A percentile compares a stretch with the other conserved stretches of the same genome.
phyloP scores from a whole-genome alignment of 129 eudicot species.

The Saussurea involucrata region DNA sequence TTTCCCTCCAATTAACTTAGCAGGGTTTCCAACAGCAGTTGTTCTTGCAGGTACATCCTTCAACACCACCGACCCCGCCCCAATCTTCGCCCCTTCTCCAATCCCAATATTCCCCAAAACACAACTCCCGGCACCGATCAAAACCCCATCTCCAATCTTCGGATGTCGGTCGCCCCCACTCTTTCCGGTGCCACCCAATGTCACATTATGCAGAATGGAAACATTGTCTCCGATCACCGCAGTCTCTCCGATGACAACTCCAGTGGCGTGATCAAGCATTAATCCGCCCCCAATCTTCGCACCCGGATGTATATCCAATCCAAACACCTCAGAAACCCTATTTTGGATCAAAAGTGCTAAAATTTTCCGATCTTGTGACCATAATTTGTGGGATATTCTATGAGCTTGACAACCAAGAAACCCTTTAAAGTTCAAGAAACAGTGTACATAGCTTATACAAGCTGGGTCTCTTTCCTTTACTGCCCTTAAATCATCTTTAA shows the following conservation, averaged over 20 bases:
- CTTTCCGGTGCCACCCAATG: constrained; percentile 93
- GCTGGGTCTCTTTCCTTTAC: constrained; percentile 97
- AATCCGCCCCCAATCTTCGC: constrained; percentile 83
- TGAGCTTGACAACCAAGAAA: constrained; percentile 85
- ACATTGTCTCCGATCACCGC: constrained; percentile 87
- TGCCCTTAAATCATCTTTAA: constrained; percentile 61
- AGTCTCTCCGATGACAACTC: constrained; percentile 88
- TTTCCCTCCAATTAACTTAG: constrained; percentile 79
- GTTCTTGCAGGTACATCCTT: constrained; percentile 82
- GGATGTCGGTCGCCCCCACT: constrained; percentile 88
- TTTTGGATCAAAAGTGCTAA: constrained; percentile 74
- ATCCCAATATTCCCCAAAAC: constrained; percentile 79
- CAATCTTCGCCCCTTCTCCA: constrained; percentile 87
- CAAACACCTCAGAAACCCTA: constrained; percentile 88
- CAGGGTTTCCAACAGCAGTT: constrained; percentile 93
- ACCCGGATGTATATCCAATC: constrained; percentile 89
- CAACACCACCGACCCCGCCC: constrained; percentile 90
- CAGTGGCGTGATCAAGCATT: constrained; percentile 90
- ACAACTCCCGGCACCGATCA: constrained; percentile 97
- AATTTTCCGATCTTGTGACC: constrained; percentile 60
- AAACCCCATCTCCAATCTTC: constrained; percentile 86
- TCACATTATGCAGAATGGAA: constrained; percentile 87
- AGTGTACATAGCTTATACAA: constrained; percentile 82
- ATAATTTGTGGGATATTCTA: constrained; percentile 66
- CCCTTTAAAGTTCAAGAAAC: constrained; percentile 84